Conservation (phyloP, 805 yeast species). For the Hanseniaspora occidentalis region DNA sequence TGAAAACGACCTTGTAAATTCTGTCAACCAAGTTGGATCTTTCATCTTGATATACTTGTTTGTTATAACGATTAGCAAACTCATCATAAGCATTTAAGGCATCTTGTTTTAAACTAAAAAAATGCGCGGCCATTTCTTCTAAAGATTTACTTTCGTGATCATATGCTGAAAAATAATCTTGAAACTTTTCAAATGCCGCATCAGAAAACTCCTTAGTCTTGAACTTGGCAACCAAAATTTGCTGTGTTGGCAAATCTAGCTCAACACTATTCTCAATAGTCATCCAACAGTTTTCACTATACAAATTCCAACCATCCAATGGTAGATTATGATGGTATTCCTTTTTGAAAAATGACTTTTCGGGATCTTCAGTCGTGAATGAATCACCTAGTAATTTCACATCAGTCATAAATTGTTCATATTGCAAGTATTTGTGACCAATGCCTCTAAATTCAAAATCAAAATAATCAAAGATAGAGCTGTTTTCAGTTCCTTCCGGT, state of each 20-base stretch:
- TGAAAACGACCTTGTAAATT: slow-evolving; percentile 25
- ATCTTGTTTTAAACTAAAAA: slow-evolving; percentile 32
- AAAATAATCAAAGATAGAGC: slow-evolving; percentile 61
- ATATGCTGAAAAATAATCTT: slow-evolving; percentile 19
- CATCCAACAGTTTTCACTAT: slow-evolving; percentile 86
- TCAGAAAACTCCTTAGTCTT: slow-evolving; percentile 82
- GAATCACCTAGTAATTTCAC: slow-evolving; percentile 52
- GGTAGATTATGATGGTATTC: slow-evolving; percentile 80
- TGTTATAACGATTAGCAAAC: slow-evolving; percentile 65
- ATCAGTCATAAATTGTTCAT: slow-evolving; percentile 52
- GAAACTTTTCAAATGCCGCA: slow-evolving; percentile 36
- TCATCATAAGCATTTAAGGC: slow-evolving; percentile 47
- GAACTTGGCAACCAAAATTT: slow-evolving; percentile 84
- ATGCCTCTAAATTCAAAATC: slow-evolving; percentile 73
- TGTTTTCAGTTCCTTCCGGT: slow-evolving; percentile 48
- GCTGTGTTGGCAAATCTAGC: slow-evolving; percentile 93
- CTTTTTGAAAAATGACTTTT: slow-evolving; percentile 39
- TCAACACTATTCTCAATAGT: slow-evolving; percentile 90
- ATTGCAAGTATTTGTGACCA: slow-evolving; percentile 75
- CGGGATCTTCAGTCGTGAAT: slow-evolving; percentile 25
- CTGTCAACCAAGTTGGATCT: slow-evolving; percentile 35
- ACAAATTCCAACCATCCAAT: slow-evolving; percentile 90
- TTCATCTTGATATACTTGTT: slow-evolving; percentile 54
- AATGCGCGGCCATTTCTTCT: slow-evolving; percentile 27
- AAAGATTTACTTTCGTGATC: neutral